A percentile compares a stretch with the other conserved stretches of the same genome.
Conservation (phyloP, 208 protist genomes). For the Wallacemonas rigidus region DNA sequence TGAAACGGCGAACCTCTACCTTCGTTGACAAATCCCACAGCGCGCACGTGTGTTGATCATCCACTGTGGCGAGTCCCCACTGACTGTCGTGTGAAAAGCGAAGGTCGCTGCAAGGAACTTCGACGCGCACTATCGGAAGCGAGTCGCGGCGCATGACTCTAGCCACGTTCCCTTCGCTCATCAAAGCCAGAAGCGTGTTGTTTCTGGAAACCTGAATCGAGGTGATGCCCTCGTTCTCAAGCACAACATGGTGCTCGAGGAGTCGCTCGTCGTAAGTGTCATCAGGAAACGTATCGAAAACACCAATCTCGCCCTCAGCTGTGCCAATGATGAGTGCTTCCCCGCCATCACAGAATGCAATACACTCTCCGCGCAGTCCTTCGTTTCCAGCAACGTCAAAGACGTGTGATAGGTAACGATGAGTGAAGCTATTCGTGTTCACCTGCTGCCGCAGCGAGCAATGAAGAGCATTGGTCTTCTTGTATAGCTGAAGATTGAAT, state of each 20-base stretch:
- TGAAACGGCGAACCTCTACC: conserved; percentile 59
- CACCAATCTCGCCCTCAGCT: conserved; percentile 69
- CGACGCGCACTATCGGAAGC: conserved; percentile 58
- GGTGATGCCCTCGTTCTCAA: conserved; percentile 75
- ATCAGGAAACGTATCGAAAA: conserved; percentile 87
- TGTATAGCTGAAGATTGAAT: conserved; percentile 63
- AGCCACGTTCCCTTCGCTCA: conserved; percentile 33
- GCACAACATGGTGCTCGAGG: conserved; percentile 80
- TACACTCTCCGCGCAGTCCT: conserved; percentile 68
- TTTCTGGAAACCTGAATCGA: conserved; percentile 62
- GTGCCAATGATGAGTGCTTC: conserved; percentile 80
- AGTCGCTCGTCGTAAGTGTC: conserved; percentile 70
- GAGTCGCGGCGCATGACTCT: conserved; percentile 61
- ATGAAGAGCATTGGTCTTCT: conserved; percentile 7
- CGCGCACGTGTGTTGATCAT: conserved; percentile 59
- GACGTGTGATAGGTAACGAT: conserved; percentile 78
- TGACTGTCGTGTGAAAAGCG: conserved; percentile 73
- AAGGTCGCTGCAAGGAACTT: conserved; percentile 57
- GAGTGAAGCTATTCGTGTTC: conserved; percentile 68
- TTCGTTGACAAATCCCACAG: conserved; percentile 71
- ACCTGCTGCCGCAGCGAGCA: conserved; percentile 46
- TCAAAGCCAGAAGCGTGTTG: conserved; percentile 53
- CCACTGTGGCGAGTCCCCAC: conserved; percentile 57
- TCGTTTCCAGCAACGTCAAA: conserved; percentile 81
- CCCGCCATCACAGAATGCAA: conserved; percentile 82